Percentiles rank a stretch among this genome's conserved stretches.
These are phyloP conservation scores for Colletotrichum coccodes DNA, from an alignment of 2,329 filamentous ascomycete species.

Conservation along the genomic window DNA sequence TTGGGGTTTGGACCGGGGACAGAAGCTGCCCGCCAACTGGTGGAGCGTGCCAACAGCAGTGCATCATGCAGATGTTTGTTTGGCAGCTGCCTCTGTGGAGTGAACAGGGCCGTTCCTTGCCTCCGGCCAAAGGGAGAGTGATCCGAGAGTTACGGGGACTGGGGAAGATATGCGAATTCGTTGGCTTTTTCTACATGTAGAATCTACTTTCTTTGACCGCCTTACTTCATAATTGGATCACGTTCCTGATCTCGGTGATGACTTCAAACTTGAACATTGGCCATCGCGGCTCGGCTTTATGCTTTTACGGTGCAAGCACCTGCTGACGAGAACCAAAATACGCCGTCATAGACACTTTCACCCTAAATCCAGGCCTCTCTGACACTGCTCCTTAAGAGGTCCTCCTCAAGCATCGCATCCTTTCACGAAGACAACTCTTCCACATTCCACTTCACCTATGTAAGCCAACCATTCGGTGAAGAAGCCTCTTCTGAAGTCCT, in stretches of 20 bases:
- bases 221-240: too few species aligned
- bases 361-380: not conserved
- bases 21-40: too few species aligned
- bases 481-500: conserved; percentile 40
- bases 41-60: not conserved
- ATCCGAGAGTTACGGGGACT: not conserved
- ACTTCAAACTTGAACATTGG: not conserved
- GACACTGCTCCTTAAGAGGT: conserved; percentile 21
- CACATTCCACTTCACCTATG: conserved; percentile 48
- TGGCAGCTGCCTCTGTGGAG: not conserved
- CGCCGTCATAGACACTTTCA: too few species aligned
- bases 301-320: too few species aligned
- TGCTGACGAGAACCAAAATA: too few species aligned
- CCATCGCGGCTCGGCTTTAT: not conserved
- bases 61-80: conserved; percentile 1
- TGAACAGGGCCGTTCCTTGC: not conserved
- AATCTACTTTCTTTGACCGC: not conserved
- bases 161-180: not conserved
- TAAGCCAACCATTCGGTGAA: conserved; percentile 45
- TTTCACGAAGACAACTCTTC: conserved; percentile 37
- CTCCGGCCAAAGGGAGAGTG: not conserved
- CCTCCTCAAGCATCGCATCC: conserved; percentile 31
- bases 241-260: too few species aligned
- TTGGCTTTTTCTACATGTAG: not conserved
- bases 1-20: not conserved